phyloP scores from a whole-genome alignment of 768 basidiomycete species.

The Rhizopogon vesiculosus region DNA sequence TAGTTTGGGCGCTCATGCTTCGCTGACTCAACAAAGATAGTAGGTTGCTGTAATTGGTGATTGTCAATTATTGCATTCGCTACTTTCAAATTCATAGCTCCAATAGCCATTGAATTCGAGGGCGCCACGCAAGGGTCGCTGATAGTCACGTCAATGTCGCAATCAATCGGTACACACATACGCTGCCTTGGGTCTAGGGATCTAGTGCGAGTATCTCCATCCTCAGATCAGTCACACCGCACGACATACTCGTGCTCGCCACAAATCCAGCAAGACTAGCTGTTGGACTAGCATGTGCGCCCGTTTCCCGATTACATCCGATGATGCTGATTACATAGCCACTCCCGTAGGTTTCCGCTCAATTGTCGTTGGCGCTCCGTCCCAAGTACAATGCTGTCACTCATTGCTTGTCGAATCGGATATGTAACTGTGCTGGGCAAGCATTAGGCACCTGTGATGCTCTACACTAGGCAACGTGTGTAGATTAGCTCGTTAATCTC shows the following conservation, averaged over 20 bases:
- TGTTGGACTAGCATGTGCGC: neutral
- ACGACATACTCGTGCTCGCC: conserved; percentile 29
- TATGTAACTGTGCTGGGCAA: neutral
- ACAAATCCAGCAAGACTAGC: conserved; percentile 23
- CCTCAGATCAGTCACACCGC: conserved; percentile 30
- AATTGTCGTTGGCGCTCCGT: neutral
- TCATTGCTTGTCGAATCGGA: neutral
- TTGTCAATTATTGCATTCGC: neutral
- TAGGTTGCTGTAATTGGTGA: neutral
- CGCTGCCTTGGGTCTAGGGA: neutral
- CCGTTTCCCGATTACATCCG: neutral
- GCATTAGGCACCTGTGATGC: neutral
- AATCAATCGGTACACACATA: neutral
- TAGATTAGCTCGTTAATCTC: neutral
- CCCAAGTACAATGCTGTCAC: neutral
- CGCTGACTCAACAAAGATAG: conserved; percentile 10
- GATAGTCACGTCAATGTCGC: conserved; percentile 1
- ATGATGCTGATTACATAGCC: neutral
- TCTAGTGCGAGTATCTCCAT: conserved; percentile 16
- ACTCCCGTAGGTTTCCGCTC: neutral
- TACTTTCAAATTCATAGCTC: neutral
- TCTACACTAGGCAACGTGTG: neutral
- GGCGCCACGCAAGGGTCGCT: neutral
- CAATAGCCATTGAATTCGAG: neutral
- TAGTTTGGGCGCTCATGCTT: conserved; percentile 13